These are phyloP conservation scores for Sclerotinia sclerotiorum DNA, from an alignment of 2,329 filamentous ascomycete genomes.

Conservation along the genomic window DNA sequence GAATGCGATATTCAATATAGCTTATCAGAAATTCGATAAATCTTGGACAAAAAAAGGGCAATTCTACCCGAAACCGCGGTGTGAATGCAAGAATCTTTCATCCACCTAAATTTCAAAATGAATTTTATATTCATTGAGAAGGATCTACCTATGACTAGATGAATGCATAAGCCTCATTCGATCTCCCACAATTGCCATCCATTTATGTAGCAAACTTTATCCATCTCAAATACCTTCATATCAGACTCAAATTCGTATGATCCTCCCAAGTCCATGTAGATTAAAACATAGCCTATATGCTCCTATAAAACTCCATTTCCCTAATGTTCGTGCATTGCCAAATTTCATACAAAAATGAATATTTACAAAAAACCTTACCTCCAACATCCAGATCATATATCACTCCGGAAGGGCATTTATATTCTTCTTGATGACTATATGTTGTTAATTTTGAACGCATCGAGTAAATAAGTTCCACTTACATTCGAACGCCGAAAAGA, in stretches of 20 bases:
- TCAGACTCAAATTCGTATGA: neutral
- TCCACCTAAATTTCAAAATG: neutral
- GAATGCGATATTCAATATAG: neutral
- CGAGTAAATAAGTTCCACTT: neutral
- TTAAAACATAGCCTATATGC: constrained; percentile 3
- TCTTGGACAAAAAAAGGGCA: neutral
- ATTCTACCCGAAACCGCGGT: neutral
- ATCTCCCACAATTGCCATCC: constrained; percentile 1
- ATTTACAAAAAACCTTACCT: constrained; percentile 19
- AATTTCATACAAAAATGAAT: constrained; percentile 21
- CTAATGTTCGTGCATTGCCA: constrained; percentile 18
- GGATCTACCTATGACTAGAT: neutral
- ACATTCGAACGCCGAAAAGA: constrained; percentile 82
- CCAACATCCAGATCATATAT: constrained; percentile 21
- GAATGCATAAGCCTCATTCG: neutral
- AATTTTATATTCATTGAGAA: neutral
- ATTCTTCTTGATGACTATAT: constrained; percentile 63
- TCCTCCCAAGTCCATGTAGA: constrained; percentile 2
- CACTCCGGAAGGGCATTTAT: constrained; percentile 41
- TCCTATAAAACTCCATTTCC: constrained; percentile 20
- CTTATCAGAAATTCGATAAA: neutral
- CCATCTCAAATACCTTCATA: neutral
- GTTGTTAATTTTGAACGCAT: neutral
- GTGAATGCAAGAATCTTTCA: neutral
- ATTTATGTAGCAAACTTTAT: constrained; percentile 1